Conservation (phyloP, 1,284 basidiomycete species). For the Malassezia nana region DNA sequence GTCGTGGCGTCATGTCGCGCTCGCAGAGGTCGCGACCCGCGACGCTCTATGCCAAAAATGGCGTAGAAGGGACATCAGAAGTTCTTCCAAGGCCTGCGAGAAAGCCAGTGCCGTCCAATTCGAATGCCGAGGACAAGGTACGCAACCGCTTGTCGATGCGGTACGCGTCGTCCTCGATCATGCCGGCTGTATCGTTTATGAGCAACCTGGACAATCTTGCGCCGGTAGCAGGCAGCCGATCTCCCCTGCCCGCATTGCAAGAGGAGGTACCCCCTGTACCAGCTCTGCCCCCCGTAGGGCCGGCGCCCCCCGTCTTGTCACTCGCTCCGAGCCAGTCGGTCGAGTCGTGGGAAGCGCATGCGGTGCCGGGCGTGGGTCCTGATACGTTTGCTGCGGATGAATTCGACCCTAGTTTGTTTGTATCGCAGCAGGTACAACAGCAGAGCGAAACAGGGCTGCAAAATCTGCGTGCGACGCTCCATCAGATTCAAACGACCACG, state of each 20-base stretch:
- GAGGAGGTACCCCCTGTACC: neutral
- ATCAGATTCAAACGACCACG: constrained; percentile 26
- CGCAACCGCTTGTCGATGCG: constrained; percentile 45
- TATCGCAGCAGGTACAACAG: constrained; percentile 31
- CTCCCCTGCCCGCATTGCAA: constrained; percentile 13
- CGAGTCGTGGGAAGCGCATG: constrained; percentile 2
- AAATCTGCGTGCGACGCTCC: constrained; percentile 23
- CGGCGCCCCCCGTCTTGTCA: neutral
- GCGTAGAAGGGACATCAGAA: neutral
- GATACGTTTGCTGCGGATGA: constrained; percentile 20
- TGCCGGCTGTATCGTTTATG: constrained; percentile 14
- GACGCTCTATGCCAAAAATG: constrained; percentile 33
- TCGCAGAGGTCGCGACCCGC: constrained; percentile 43
- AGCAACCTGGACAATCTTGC: constrained; percentile 2
- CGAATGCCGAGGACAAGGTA: constrained; percentile 36
- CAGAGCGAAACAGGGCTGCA: constrained; percentile 31
- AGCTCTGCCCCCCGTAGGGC: neutral
- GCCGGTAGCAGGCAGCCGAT: constrained; percentile 10
- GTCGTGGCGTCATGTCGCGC: constrained; percentile 29
- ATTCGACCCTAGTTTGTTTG: constrained; percentile 41
- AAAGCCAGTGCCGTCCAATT: constrained; percentile 15
- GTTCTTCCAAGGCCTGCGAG: neutral
- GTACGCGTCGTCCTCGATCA: constrained; percentile 28
- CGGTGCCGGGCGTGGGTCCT: constrained; percentile 19
- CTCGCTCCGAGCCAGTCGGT: neutral